Percentiles rank a stretch among this genome's conserved stretches.
phyloP scores from a whole-genome alignment of 495 filamentous ascomycete species.

The Lophiostoma macrostomum region DNA sequence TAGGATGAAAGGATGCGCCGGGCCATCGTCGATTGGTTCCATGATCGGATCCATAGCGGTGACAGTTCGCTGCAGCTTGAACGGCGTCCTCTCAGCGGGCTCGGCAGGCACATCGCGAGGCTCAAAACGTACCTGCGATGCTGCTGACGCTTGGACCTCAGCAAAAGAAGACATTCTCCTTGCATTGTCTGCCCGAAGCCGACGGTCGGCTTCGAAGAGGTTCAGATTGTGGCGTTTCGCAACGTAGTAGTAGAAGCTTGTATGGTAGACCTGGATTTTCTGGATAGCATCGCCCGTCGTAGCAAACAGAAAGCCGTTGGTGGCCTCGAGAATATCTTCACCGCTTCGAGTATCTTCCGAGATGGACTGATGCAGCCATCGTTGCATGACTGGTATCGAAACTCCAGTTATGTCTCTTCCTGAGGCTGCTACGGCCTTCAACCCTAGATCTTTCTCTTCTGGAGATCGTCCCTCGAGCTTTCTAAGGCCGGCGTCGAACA shows the following conservation, averaged over 20 bases:
- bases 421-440: slow-evolving; percentile 11
- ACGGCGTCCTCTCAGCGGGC: slow-evolving; percentile 4
- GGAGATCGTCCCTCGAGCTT: not conserved
- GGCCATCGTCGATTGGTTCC: not conserved
- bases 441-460: slow-evolving; percentile 7
- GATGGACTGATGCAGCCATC: slow-evolving; percentile 2
- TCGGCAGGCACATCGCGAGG: not conserved
- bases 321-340: slow-evolving; percentile 19
- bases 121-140: not conserved
- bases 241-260: slow-evolving; percentile 8
- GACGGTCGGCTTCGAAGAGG: not conserved
- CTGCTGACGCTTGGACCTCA: not conserved
- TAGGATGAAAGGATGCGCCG: not conserved
- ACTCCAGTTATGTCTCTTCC: not conserved
- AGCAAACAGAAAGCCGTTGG: slow-evolving; percentile 6
- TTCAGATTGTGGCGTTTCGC: not conserved
- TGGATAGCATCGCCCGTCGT: not conserved
- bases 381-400: slow-evolving; percentile 1
- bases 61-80: not conserved
- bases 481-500: slow-evolving; percentile 8
- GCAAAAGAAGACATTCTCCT: not conserved
- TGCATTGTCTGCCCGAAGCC: not conserved
- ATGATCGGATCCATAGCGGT: not conserved
- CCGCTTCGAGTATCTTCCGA: slow-evolving; percentile 1
- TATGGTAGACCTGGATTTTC: slow-evolving; percentile 1